Conservation (phyloP, 106 monocot species). For the Acorus calamus region DNA sequence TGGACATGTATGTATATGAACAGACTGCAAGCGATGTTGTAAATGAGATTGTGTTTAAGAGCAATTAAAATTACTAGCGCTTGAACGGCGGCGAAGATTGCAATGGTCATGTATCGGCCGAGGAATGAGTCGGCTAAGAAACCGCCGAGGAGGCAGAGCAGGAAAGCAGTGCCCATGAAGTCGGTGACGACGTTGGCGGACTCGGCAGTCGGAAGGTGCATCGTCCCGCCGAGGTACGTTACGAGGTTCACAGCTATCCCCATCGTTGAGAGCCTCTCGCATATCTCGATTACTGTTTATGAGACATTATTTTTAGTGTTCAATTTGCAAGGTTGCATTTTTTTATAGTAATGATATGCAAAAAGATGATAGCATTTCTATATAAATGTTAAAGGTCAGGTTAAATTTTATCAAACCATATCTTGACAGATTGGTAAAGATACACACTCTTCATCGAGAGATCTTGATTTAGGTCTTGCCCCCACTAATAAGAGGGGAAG, state of each 20-base stretch:
- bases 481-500: no score
- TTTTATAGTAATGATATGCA: no score
- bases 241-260: slow-evolving; percentile 78
- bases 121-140: slow-evolving; percentile 74
- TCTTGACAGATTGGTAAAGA: no score
- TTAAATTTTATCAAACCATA: no score
- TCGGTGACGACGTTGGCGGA: slow-evolving; percentile 73
- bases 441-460: no score
- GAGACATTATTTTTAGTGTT: not conserved
- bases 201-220: slow-evolving; percentile 56
- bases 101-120: slow-evolving; percentile 60
- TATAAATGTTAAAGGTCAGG: no score
- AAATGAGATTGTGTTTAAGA: no score
- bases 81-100: slow-evolving; percentile 52
- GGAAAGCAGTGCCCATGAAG: slow-evolving; percentile 73
- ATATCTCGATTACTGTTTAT: slow-evolving; percentile 46
- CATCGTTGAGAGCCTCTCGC: slow-evolving; percentile 70
- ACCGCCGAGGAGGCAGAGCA: slow-evolving; percentile 66
- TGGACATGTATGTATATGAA: no score
- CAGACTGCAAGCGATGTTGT: no score
- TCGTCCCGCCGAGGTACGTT: slow-evolving; percentile 57
- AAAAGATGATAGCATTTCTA: no score
- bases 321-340: no score
- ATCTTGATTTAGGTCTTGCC: no score
- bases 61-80: slow-evolving; percentile 17